A percentile compares a stretch with the other conserved stretches of the same genome.
phyloP scores from a whole-genome alignment of 371 early-diverging fungal species.

The Chytridiales sp. region DNA sequence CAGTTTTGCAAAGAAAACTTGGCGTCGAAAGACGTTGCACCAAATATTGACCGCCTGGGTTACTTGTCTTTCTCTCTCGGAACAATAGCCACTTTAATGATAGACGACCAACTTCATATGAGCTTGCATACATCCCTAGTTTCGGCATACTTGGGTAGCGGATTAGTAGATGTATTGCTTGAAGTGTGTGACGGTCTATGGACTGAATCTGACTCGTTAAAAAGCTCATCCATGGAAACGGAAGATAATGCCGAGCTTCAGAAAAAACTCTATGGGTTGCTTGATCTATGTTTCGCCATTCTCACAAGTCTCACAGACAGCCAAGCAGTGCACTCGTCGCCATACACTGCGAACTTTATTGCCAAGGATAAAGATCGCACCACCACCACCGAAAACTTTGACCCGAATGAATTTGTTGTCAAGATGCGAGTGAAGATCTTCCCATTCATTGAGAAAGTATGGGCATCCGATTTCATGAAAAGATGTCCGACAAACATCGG shows the following conservation, averaged over 20 bases:
- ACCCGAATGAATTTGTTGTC: constrained; percentile 68
- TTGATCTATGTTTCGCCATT: constrained; percentile 63
- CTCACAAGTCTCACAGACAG: constrained; percentile 61
- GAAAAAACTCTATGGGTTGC: background rate
- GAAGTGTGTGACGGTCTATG: constrained; percentile 57
- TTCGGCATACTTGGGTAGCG: constrained; percentile 63
- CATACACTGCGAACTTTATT: constrained; percentile 56
- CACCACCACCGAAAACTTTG: constrained; percentile 61
- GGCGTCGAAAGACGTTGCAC: constrained; percentile 20
- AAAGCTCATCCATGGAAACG: background rate
- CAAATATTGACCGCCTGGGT: background rate
- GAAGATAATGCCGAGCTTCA: constrained; percentile 15
- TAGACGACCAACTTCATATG: constrained; percentile 59
- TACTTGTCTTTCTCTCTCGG: background rate
- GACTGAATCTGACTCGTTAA: constrained; percentile 23
- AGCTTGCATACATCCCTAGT: constrained; percentile 71
- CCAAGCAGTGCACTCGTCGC: constrained; percentile 68
- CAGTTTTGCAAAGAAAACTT: constrained; percentile 19
- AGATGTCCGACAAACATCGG: constrained; percentile 39
- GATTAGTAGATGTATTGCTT: constrained; percentile 63
- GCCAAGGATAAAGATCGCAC: constrained; percentile 60
- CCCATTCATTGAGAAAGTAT: constrained; percentile 53
- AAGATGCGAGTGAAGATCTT: constrained; percentile 55
- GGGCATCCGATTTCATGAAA: constrained; percentile 42
- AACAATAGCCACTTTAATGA: constrained; percentile 30